A percentile compares a stretch with the other conserved stretches of the same genome.
phyloP scores from a whole-genome alignment of 768 basidiomycete genomes.

The Cyathus striatus region DNA sequence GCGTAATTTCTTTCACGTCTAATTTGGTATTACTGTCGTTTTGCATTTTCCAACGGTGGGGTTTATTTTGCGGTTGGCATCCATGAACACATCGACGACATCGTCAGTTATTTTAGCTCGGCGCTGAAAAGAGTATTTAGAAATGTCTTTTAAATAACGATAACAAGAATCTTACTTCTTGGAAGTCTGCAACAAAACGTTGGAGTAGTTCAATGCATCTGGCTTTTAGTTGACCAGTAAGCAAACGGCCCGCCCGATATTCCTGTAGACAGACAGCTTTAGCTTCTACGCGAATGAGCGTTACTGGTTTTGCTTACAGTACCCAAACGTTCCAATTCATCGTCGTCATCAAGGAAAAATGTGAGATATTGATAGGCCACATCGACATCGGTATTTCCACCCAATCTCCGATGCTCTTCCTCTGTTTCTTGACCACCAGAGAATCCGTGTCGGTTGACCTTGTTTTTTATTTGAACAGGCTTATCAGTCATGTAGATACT shows the following conservation, averaged over 20 bases:
- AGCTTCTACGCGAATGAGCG: neutral
- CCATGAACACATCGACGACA: constrained; percentile 74
- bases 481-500: constrained; percentile 97
- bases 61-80: constrained; percentile 70
- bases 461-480: constrained; percentile 91
- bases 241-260: constrained; percentile 81
- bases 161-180: constrained; percentile 43
- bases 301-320: constrained; percentile 42
- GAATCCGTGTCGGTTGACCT: constrained; percentile 94
- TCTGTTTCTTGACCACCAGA: constrained; percentile 94
- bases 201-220: constrained; percentile 82
- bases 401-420: constrained; percentile 85
- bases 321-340: constrained; percentile 71
- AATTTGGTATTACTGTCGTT: constrained; percentile 3
- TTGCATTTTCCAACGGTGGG: constrained; percentile 39
- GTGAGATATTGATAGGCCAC: constrained; percentile 92
- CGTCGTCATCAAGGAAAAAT: constrained; percentile 95
- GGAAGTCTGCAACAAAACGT: constrained; percentile 80
- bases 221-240: constrained; percentile 90
- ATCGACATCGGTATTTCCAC: constrained; percentile 93
- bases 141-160: constrained; percentile 5
- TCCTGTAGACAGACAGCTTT: constrained; percentile 51
- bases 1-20: neutral
- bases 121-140: constrained; percentile 41
- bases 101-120: constrained; percentile 79